Base-by-base conservation (phyloP, 257 asterid genomes). In the Nicotiana paniculata region DNA sequence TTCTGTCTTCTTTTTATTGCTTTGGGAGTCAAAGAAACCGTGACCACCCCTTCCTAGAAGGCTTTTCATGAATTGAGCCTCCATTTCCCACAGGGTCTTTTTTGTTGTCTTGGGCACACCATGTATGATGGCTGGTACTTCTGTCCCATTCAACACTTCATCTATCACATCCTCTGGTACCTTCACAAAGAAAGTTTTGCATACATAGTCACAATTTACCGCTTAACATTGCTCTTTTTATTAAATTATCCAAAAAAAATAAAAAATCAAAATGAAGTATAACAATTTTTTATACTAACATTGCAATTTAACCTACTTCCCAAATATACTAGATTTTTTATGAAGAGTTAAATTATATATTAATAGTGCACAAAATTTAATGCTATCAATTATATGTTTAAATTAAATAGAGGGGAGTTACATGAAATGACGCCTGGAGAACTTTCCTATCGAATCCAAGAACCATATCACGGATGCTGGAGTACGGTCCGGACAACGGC, bases 391-490 rank as follows among this genome's bases (percentile, higher is more conserved):
- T 43, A 43, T 43, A 8, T 43, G 48, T 43, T n/a, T 10, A 8
- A 79, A 77, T 59, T 3, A 33, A 79, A 59, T 35, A 11, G 37
- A 3, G 62, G 62, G 1, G 0, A 24, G 6, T 39, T 78, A 91
- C 98, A 93, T 84, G 78, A 81, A 96, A 94, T 75, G 97, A 86
- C 51, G 91, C 93, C 82, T 88, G 91, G 39, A 96, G 91, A 62
- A 90, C 92, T 65, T 81, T 87, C 83, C 77, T 90, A 86, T 91
- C 97, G 9, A 96, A 94, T 83, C 98, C 97, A 33, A 93, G 90
- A 82, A 96, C 86, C 88, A 92, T 58, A 43, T 93, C 92, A 1
- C 95, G 88, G 68, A 96, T 82, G 69, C 92, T 85, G 0, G 99
- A 88, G 82, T 96, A 94, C 9, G 97, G 94, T 33, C 83, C 90